Evolutionary conservation across 2,329 filamentous ascomycete species (phyloP), one percentile per base, ranked within the genome.

Genomic region (Cercospora beticola): DNA sequence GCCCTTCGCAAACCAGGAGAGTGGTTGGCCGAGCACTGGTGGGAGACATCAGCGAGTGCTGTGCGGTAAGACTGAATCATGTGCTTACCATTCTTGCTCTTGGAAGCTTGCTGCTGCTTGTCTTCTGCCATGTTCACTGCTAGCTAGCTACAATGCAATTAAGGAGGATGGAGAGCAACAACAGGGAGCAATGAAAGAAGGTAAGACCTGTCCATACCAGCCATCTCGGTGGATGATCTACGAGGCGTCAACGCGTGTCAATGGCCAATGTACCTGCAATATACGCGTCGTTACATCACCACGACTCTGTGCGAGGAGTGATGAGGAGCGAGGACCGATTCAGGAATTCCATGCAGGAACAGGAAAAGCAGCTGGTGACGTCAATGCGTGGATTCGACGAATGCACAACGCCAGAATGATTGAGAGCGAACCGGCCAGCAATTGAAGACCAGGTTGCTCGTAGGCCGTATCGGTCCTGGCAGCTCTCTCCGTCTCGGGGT

Each of bases 1-100:
- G 52, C 60, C 65, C 64, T 67, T 66, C 12, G 62, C 43, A 62
- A 72, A 69, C 49, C 67, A 68, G 33, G 64, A 30, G 16, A 72
- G 70, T 18, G 60, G 61, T 6, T 64, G 60, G 28, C 68, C 66
- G 46, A 58, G 40, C 26, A 68, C 70, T 71, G 57, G 6, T 33
- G 31, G 28, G 4, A 23, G 16, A 7, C 14, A 1, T 56, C 14
- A 64, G 43, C 5, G 6, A 23, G 30, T 6, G 9, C n/a, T 18
- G 2, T n/a, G 18, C 9, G 18, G 28, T 21, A 30, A 59, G 2
- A 14, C 1, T 18, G 8, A 1, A 7, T 33, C 16, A 2, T 6
- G 30, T 10, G 18, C 56, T 21, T 28, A 59, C 56, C 56, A 7
- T 59, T 59, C 12, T 59, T 59, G 56, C 30, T 36, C 30, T 59